These are phyloP conservation scores for Penicillium sp. DNA, from an alignment of 2,329 filamentous ascomycete genomes.

Conservation along the genomic window DNA sequence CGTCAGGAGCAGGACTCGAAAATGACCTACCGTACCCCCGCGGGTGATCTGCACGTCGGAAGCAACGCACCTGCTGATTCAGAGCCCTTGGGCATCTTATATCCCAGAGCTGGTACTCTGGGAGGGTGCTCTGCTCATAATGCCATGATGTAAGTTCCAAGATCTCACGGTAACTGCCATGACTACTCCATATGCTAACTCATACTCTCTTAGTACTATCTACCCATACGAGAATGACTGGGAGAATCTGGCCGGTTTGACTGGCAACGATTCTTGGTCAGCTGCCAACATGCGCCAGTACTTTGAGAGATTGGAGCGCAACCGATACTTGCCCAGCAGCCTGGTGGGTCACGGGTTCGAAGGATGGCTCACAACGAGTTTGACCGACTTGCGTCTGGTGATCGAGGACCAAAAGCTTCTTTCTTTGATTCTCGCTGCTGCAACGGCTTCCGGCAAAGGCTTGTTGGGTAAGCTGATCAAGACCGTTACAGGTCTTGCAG, in stretches of 20 bases:
- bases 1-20: constrained; percentile 61
- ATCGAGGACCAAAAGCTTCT: constrained; percentile 57
- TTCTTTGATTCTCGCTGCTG: constrained; percentile 54
- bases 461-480: constrained; percentile 42
- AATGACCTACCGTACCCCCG: constrained; percentile 56
- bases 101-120: constrained; percentile 58
- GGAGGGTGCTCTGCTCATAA: constrained; percentile 65
- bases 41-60: constrained; percentile 58
- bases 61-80: constrained; percentile 54
- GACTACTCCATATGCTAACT: constrained; percentile 1
- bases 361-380: constrained; percentile 59
- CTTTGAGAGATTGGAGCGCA: constrained; percentile 56
- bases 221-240: constrained; percentile 62
- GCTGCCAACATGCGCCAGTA: constrained; percentile 59
- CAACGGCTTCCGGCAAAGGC: constrained; percentile 53
- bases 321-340: constrained; percentile 50
- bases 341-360: constrained; percentile 56
- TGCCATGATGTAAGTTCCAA: constrained; percentile 51
- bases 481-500: constrained; percentile 47
- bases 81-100: constrained; percentile 54
- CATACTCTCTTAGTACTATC: constrained; percentile 42
- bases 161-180: neutral
- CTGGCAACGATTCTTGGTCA: constrained; percentile 61
- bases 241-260: constrained; percentile 56
- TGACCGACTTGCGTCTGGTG: constrained; percentile 55